Percentiles rank a stretch among this genome's conserved stretches.
phyloP scores from a whole-genome alignment of 257 asterid species.

The Plantago ovata region DNA sequence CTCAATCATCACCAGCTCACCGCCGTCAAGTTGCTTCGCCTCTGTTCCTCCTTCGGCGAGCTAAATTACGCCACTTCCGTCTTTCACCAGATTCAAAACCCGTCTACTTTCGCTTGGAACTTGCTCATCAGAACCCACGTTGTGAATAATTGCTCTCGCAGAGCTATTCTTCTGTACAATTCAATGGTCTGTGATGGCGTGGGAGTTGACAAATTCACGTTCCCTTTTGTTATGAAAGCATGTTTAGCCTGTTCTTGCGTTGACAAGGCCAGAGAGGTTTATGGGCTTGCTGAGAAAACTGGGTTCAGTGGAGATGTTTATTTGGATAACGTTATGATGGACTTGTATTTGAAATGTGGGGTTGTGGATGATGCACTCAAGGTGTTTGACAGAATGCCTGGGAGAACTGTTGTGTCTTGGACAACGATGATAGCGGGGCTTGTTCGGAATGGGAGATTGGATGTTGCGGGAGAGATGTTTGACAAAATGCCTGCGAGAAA shows the following conservation, averaged over 20 bases:
- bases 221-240: conserved; percentile 58
- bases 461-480: conserved; percentile 36
- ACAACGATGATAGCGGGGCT: conserved; percentile 43
- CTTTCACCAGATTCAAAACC: conserved; percentile 32
- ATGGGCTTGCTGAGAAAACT: conserved; percentile 42
- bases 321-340: conserved; percentile 51
- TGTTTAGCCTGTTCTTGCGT: conserved; percentile 35
- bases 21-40: conserved; percentile 37
- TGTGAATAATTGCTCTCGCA: conserved; percentile 27
- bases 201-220: conserved; percentile 44
- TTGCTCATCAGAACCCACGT: conserved; percentile 41
- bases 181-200: conserved; percentile 38
- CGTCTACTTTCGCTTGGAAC: conserved; percentile 42
- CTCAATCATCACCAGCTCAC: conserved; percentile 31
- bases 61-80: conserved; percentile 38
- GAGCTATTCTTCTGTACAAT: conserved; percentile 43
- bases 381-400: conserved; percentile 56
- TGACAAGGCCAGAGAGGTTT: conserved; percentile 49
- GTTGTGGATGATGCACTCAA: conserved; percentile 38
- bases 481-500: conserved; percentile 44
- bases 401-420: conserved; percentile 53
- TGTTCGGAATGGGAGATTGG: conserved; percentile 28
- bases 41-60: conserved; percentile 39
- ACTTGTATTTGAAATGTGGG: conserved; percentile 53
- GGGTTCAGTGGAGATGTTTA: conserved; percentile 49